Conservation (phyloP, 768 basidiomycete genomes). For the Kwoniella dendrophila region DNA sequence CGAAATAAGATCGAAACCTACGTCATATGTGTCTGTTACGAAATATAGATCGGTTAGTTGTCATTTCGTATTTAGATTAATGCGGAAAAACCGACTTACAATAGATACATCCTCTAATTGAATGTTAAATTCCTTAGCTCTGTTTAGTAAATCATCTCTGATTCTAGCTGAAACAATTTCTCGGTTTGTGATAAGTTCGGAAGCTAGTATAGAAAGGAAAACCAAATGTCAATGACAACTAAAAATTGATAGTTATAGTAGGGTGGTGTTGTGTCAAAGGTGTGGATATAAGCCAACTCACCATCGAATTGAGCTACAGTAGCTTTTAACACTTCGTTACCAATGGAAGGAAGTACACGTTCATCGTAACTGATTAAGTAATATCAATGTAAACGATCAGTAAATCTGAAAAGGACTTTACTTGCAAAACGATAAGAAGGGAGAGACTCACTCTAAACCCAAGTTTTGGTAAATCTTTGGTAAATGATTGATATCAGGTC, state of each 20-base stretch:
- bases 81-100: conserved; percentile 50
- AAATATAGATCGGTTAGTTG: not conserved
- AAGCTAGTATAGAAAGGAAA: conserved; percentile 35
- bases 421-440: not conserved
- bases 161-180: conserved; percentile 95
- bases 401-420: not conserved
- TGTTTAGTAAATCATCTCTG: conserved; percentile 83
- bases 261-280: too few relatives aligned
- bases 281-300: conserved; percentile 18
- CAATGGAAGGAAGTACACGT: conserved; percentile 67
- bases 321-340: conserved; percentile 95
- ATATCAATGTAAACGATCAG: conserved; percentile 1
- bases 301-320: conserved; percentile 98
- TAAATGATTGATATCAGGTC: conserved; percentile 85
- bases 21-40: conserved; percentile 58
- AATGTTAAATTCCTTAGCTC: conserved; percentile 95
- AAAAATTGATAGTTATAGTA: not conserved
- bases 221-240: not conserved
- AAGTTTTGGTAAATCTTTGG: conserved; percentile 92
- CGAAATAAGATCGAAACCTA: conserved; percentile 40
- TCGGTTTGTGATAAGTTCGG: conserved; percentile 74
- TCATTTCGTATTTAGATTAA: not conserved
- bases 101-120: conserved; percentile 96
- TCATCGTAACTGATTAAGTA: conserved; percentile 72
- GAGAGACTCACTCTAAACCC: conserved; percentile 67